phyloP scores from a whole-genome alignment of 805 yeast genomes.

The Yarrowia sp. region DNA sequence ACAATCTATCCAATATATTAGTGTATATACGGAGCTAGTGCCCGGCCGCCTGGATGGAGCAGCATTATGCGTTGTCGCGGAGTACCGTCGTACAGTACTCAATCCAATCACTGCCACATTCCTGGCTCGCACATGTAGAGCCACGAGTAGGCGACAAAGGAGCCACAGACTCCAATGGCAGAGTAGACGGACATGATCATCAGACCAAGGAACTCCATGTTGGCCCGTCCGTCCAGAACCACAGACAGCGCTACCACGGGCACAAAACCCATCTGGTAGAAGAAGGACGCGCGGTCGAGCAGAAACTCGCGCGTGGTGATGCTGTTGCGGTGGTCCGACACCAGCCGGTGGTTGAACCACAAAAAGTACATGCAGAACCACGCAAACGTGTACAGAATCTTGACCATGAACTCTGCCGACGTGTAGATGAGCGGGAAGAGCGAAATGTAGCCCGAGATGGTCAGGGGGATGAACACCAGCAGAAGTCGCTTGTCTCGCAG shows the following conservation, averaged over 20 bases:
- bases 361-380: constrained; percentile 80
- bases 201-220: constrained; percentile 68
- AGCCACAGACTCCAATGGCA: constrained; percentile 73
- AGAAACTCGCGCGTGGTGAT: constrained; percentile 45
- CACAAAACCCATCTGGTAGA: constrained; percentile 63
- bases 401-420: constrained; percentile 73
- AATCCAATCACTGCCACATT: constrained; percentile 28
- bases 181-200: constrained; percentile 86
- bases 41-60: no score
- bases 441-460: constrained; percentile 79
- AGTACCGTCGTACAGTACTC: no score
- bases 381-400: constrained; percentile 68
- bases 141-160: constrained; percentile 91
- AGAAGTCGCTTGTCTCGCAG: constrained; percentile 67
- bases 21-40: background rate
- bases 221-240: constrained; percentile 51
- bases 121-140: constrained; percentile 74
- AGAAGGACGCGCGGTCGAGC: constrained; percentile 64
- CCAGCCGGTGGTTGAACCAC: constrained; percentile 55
- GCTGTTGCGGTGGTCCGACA: constrained; percentile 30
- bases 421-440: constrained; percentile 83
- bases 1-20: background rate
- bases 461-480: constrained; percentile 65
- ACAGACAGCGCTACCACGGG: constrained; percentile 61
- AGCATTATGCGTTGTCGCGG: no score